These are phyloP conservation scores for Globisporangium takayamanum DNA, from an alignment of 352 stramenopile genomes.

Conservation along the genomic window DNA sequence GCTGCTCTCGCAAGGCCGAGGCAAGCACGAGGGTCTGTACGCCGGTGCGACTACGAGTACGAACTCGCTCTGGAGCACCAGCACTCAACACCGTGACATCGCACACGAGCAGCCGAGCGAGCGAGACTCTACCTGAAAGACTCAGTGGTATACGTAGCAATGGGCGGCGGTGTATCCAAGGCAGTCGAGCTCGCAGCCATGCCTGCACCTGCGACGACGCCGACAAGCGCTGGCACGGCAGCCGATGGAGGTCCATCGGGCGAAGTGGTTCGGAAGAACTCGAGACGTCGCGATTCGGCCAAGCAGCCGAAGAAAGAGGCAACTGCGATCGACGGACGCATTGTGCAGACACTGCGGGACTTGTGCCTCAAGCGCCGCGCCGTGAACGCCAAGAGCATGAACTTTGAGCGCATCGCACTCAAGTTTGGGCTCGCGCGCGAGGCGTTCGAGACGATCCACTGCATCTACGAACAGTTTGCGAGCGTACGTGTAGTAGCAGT, in stretches of 20 bases:
- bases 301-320: slow-evolving; percentile 22
- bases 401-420: slow-evolving; percentile 77
- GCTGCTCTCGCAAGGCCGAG: no score
- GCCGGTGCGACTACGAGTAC: neutral
- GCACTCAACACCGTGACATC: no score
- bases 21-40: no score
- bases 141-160: slow-evolving; percentile 4
- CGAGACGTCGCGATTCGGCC: slow-evolving; percentile 5
- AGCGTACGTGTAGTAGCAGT: slow-evolving; percentile 23
- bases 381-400: slow-evolving; percentile 39
- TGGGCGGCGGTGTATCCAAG: slow-evolving; percentile 35
- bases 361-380: slow-evolving; percentile 50
- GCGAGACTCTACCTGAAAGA: no score
- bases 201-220: neutral
- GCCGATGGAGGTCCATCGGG: neutral
- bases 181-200: slow-evolving; percentile 1
- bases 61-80: neutral
- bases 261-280: neutral
- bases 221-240: neutral
- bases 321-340: slow-evolving; percentile 59
- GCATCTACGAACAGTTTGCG: slow-evolving; percentile 60
- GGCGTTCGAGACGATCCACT: slow-evolving; percentile 56
- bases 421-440: slow-evolving; percentile 60
- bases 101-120: no score
- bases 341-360: slow-evolving; percentile 54